These are phyloP conservation scores for Fagus crenata DNA, from an alignment of 306 rosid species.

Conservation along the genomic window DNA sequence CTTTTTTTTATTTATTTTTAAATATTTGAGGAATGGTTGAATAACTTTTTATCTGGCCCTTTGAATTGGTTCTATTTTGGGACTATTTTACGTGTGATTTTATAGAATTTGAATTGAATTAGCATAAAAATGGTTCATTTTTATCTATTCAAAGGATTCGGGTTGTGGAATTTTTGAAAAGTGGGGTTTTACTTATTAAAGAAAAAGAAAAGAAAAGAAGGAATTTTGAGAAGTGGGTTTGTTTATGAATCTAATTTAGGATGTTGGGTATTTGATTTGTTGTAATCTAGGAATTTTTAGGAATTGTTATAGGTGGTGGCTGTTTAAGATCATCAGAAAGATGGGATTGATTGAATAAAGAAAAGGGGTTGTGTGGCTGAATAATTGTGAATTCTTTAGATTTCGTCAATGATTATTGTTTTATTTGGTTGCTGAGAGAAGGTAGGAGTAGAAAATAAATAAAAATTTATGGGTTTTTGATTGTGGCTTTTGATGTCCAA, in stretches of 20 bases:
- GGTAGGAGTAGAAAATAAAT: constrained; percentile 4
- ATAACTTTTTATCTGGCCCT: neutral
- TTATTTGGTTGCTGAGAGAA: constrained; percentile 16
- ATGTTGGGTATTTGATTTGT: neutral
- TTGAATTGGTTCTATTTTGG: neutral
- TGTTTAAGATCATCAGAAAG: constrained; percentile 17
- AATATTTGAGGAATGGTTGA: neutral
- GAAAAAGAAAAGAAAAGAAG: neutral
- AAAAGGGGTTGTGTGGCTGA: neutral
- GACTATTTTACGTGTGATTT: neutral
- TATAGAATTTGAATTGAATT: constrained; percentile 17
- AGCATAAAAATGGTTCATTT: neutral
- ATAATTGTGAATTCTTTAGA: constrained; percentile 10
- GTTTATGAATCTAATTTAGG: constrained; percentile 11
- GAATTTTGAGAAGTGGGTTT: neutral
- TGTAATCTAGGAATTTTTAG: constrained; percentile 1
- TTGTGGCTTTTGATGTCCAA: constrained; percentile 4
- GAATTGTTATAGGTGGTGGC: neutral
- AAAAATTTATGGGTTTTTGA: neutral
- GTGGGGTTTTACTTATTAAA: constrained; percentile 4
- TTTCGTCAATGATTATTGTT: neutral
- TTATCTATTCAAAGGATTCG: neutral
- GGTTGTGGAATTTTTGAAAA: neutral
- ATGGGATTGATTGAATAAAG: constrained; percentile 12
- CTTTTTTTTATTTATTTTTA: neutral